A percentile compares a stretch with the other conserved stretches of the same genome.
phyloP scores from a whole-genome alignment of 768 basidiomycete species.

The Trichaptum fuscoviolaceum region DNA sequence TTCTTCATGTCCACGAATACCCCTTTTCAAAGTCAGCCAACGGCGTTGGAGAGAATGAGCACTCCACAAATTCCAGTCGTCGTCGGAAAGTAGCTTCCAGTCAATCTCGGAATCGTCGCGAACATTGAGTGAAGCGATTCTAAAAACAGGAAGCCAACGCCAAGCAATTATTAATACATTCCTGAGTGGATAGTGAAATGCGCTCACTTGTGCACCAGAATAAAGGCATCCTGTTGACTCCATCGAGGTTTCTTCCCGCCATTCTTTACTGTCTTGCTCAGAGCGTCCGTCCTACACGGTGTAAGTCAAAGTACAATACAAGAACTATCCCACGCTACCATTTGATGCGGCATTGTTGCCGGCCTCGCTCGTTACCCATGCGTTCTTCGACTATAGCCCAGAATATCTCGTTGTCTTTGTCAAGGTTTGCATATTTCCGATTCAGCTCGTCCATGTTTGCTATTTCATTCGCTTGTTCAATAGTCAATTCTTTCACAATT shows the following conservation, averaged over 20 bases:
- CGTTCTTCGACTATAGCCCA: slow-evolving; percentile 73
- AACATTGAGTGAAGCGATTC: slow-evolving; percentile 70
- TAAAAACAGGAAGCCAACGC: slow-evolving; percentile 22
- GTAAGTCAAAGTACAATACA: slow-evolving; percentile 4
- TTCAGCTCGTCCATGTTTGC: slow-evolving; percentile 35
- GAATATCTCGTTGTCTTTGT: slow-evolving; percentile 53
- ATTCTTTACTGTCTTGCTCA: slow-evolving; percentile 68
- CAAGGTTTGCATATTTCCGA: slow-evolving; percentile 28
- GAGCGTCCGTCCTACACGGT: slow-evolving; percentile 60
- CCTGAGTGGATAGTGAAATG: slow-evolving; percentile 5
- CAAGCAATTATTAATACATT: slow-evolving; percentile 10
- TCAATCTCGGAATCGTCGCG: slow-evolving; percentile 80
- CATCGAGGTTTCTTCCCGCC: slow-evolving; percentile 68
- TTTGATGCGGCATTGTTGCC: slow-evolving; percentile 86
- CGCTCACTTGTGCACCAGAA: slow-evolving; percentile 75
- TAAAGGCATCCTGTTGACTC: slow-evolving; percentile 71
- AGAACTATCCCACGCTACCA: slow-evolving; percentile 41
- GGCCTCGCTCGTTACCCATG: slow-evolving; percentile 71
- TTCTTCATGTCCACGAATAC: slow-evolving; percentile 71
- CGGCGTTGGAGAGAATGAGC: slow-evolving; percentile 73
- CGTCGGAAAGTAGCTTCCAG: slow-evolving; percentile 72
- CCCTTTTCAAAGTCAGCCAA: slow-evolving; percentile 74
- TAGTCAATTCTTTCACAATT: slow-evolving; percentile 73
- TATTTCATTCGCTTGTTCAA: slow-evolving; percentile 62
- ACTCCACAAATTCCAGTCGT: slow-evolving; percentile 82